These are phyloP conservation scores for Xylaria hypoxylon DNA, from an alignment of 2,329 filamentous ascomycete genomes.

Conservation along the genomic window DNA sequence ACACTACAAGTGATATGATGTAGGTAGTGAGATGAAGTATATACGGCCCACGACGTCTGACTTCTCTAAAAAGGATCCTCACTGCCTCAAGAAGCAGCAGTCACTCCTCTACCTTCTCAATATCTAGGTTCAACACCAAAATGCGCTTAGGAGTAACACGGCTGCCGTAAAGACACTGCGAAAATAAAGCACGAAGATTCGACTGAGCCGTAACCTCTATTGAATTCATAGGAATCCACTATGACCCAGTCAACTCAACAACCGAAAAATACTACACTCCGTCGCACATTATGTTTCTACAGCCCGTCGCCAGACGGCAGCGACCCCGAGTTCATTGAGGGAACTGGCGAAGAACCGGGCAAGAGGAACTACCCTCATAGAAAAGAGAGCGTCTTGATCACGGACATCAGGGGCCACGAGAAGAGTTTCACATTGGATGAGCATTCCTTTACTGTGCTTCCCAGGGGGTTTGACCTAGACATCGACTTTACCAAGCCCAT, in stretches of 20 bases:
- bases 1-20: too few relatives aligned
- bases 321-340: slow-evolving; percentile 21
- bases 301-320: background rate
- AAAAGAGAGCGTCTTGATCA: slow-evolving; percentile 7
- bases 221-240: background rate
- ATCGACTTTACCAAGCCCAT: slow-evolving; percentile 1
- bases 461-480: background rate
- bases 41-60: too few relatives aligned
- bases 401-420: slow-evolving; percentile 21
- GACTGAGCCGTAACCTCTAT: background rate
- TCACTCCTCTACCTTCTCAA: background rate
- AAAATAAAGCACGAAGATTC: background rate
- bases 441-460: slow-evolving; percentile 25
- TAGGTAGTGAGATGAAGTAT: too few relatives aligned
- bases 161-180: background rate
- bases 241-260: background rate
- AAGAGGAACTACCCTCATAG: slow-evolving; percentile 19
- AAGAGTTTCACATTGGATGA: slow-evolving; percentile 18
- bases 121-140: background rate
- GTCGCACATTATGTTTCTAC: slow-evolving; percentile 11
- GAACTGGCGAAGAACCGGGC: background rate
- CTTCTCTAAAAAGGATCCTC: too few relatives aligned
- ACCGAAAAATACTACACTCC: background rate
- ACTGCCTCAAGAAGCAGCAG: background rate
- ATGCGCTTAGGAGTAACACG: background rate